Conservation (phyloP, 352 stramenopile species). For the Pythium brassicae region DNA sequence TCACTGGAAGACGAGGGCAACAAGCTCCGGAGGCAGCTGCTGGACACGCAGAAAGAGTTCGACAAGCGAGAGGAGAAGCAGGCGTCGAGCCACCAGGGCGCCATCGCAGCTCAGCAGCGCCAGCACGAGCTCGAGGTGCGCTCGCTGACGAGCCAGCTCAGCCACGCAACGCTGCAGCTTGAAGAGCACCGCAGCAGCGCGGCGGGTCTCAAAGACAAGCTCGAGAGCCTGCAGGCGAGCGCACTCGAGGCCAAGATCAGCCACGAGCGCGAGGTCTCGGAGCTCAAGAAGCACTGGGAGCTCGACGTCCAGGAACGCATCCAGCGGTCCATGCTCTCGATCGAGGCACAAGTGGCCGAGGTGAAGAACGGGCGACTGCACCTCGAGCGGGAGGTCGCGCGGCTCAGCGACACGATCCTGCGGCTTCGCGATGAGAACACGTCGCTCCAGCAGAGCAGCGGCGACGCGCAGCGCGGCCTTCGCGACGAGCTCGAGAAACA, state of each 20-base stretch:
- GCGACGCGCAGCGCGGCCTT: slow-evolving; percentile 25
- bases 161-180: slow-evolving; percentile 26
- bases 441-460: slow-evolving; percentile 37
- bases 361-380: slow-evolving; percentile 55
- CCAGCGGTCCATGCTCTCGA: slow-evolving; percentile 40
- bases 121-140: slow-evolving; percentile 38
- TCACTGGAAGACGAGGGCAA: slow-evolving; percentile 36
- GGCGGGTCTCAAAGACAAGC: slow-evolving; percentile 32
- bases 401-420: slow-evolving; percentile 46
- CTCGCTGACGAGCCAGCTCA: slow-evolving; percentile 45
- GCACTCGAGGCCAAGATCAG: slow-evolving; percentile 43
- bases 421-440: slow-evolving; percentile 55
- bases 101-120: slow-evolving; percentile 21
- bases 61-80: slow-evolving; percentile 35
- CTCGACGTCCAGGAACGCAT: slow-evolving; percentile 46
- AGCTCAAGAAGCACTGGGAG: slow-evolving; percentile 53
- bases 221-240: slow-evolving; percentile 39
- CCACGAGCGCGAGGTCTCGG: slow-evolving; percentile 49
- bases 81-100: slow-evolving; percentile 31
- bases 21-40: slow-evolving; percentile 51
- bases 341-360: slow-evolving; percentile 63
- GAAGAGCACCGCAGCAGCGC: slow-evolving; percentile 28
- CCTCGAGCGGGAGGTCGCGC: slow-evolving; percentile 63
- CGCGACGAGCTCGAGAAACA: slow-evolving; percentile 34
- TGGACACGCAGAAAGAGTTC: slow-evolving; percentile 38